Evolutionary conservation across 805 yeast genomes (phyloP).

Genomic region (Lachancea nothofagi): DNA sequence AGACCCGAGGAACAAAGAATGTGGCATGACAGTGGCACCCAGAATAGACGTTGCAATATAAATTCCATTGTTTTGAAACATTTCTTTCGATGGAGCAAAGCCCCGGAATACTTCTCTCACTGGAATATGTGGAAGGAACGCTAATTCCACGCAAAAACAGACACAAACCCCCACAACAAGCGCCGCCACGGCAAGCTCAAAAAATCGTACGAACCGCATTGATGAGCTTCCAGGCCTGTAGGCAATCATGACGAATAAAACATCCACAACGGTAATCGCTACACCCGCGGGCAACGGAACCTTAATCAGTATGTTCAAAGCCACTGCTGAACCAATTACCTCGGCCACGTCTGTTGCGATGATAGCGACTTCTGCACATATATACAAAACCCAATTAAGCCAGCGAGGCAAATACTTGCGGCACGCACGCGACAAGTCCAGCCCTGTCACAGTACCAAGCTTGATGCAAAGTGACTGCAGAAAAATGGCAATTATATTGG

Average conservation of each 20-base stretch:
- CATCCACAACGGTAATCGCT: constrained; percentile 72
- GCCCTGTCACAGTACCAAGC: constrained; percentile 83
- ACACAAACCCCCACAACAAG: constrained; percentile 69
- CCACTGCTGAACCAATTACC: constrained; percentile 89
- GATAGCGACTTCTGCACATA: constrained; percentile 83
- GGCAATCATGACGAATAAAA: constrained; percentile 70
- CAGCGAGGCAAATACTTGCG: constrained; percentile 61
- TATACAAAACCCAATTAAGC: constrained; percentile 58
- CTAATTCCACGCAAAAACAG: constrained; percentile 73
- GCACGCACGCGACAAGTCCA: constrained; percentile 83
- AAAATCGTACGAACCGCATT: constrained; percentile 61
- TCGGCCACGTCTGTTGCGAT: constrained; percentile 92
- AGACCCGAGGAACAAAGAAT: constrained; percentile 76
- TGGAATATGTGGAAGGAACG: constrained; percentile 46
- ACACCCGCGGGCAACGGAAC: constrained; percentile 79
- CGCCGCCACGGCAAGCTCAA: constrained; percentile 67
- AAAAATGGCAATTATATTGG: constrained; percentile 80
- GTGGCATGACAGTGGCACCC: constrained; percentile 96
- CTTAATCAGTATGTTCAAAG: constrained; percentile 66
- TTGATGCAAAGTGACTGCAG: constrained; percentile 80
- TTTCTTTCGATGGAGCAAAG: constrained; percentile 52
- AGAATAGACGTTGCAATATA: constrained; percentile 74
- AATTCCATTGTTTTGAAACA: constrained; percentile 56
- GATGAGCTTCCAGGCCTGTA: constrained; percentile 74
- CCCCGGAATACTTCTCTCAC: constrained; percentile 55